Base-by-base conservation (phyloP, 306 rosid genomes). In the Ormosia emarginata region DNA sequence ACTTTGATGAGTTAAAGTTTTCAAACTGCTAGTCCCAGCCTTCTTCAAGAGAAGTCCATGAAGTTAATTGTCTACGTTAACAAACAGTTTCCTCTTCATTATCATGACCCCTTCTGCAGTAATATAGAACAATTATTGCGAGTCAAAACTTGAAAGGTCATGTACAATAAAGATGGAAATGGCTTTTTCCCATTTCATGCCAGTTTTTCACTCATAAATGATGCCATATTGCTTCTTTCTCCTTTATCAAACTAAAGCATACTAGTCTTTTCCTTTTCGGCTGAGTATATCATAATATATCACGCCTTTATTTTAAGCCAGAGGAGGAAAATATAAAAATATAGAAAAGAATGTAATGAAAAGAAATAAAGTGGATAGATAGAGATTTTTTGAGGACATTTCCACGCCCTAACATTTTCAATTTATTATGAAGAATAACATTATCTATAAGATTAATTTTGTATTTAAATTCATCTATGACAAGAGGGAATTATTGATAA, bases 241-340 rank as follows among this genome's bases (percentile, higher is more conserved):
- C 8, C 83, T 85, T 85, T 85, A 81, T 55, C 41, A 72, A 81
- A 81, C 6, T 39, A 74, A 74, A 58, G 79, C n/a, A 57, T 30
- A 4, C 10, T 36, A 47, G 8, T 75, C 59, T 81, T 80, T 85
- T 68, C 11, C 74, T 77, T 83, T 83, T 43, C 64, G 70, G 61
- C 52, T 37, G 67, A 53, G 63, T 5, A 7, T 61, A 50, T 56
- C 63, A 69, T 52, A 34, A 49, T 59, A 49, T 59, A 68, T 37
- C 9, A n/a, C 11, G 13, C 67, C 74, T 77, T 83, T 76, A 69
- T 59, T 66, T 70, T 11, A 49, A 70, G 30, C 47, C 52, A 37
- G 53, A 12, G 72, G 61, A 39, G 55, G 14, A 50, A 32, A 57
- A 36, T 15, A 39, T 6, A 8, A 13, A 57, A 9, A 6, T 15